Evolutionary conservation across 352 stramenopile species (phyloP), one percentile per base, ranked within the genome.

Genomic region (Ophiocytium majus): DNA sequence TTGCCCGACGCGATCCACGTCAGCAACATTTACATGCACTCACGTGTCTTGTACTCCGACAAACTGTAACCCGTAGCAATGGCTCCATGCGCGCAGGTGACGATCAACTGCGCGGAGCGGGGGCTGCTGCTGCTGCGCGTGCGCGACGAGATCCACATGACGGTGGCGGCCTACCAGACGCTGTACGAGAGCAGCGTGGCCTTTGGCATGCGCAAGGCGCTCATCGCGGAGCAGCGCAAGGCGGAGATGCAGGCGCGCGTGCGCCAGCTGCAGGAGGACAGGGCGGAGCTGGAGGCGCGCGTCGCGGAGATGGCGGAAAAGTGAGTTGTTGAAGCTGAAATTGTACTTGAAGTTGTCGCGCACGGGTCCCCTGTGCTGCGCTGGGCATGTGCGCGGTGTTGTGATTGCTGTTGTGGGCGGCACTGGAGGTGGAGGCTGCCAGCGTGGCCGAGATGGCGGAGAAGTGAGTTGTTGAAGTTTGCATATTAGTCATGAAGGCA

Each of bases 121-220:
- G 94, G 94, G 10, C 86, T 97, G 37, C 88, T 98, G 50, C 87
- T 97, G 43, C 89, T 97, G 74, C 92, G 94, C 14, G 94, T 97
- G 43, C 91, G 94, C 35, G 94, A 97, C 84, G 94, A 97, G 84
- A 94, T 94, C 50, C 91, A 93, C 19, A 97, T 97, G 94, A 97
- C 93, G 0, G 96, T 97, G 85, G 92, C 93, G 17, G 93, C 94
- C 17, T 98, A 97, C 83, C 93, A 97, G 89, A 97, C 93, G 23
- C 87, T 97, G 79, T 97, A 97, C 86, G 94, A 97, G 88, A 95
- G 91, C 28, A 94, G 91, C 63, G 96, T 97, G 75, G 94, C 94
- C 14, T 98, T 97, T 83, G 94, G 94, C 37, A 97, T 98, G 91
- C 92, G 94, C 83, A 97, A 98, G 89, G 94, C 94, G 33, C 90